phyloP scores from a whole-genome alignment of 2,329 filamentous ascomycete species.

The Ambrosiella xylebori region DNA sequence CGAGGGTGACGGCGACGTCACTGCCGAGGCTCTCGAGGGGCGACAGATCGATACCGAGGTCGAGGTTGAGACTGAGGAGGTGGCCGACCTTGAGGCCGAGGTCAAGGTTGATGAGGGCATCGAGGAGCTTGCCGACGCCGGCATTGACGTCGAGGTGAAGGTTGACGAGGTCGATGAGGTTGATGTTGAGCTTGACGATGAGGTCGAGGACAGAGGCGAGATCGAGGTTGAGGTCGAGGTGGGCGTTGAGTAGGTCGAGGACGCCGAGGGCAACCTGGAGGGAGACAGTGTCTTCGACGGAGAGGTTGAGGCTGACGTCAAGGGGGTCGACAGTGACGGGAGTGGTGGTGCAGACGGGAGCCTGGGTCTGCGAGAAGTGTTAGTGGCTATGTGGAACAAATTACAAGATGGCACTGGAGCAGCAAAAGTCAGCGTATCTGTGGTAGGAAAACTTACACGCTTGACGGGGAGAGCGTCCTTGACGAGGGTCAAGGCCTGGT shows the following conservation, averaged over 20 bases:
- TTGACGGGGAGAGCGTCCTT: background rate
- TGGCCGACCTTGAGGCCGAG: slow-evolving; percentile 4
- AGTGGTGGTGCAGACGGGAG: background rate
- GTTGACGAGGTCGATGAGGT: slow-evolving; percentile 10
- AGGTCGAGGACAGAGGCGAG: slow-evolving; percentile 5
- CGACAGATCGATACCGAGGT: slow-evolving; percentile 5
- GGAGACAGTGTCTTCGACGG: slow-evolving; percentile 3
- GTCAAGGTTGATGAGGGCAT: slow-evolving; percentile 4
- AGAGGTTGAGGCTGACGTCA: slow-evolving; percentile 1
- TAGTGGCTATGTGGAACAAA: background rate
- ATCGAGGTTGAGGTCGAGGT: slow-evolving; percentile 6
- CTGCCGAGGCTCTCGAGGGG: background rate
- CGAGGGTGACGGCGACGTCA: slow-evolving; percentile 5
- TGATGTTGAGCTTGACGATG: slow-evolving; percentile 8
- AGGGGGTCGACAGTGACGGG: slow-evolving; percentile 10
- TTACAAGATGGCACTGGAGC: background rate
- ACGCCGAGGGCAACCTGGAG: slow-evolving; percentile 8
- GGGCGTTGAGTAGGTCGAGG: slow-evolving; percentile 5
- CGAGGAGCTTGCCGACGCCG: slow-evolving; percentile 6
- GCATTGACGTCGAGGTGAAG: slow-evolving; percentile 8
- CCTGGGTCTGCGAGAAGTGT: background rate
- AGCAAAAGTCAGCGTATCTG: too few species aligned
- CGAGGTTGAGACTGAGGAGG: slow-evolving; percentile 7
- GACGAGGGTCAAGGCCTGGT: background rate
- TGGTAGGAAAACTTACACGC: slow-evolving; percentile 1